Conservation (phyloP, 1,139 yeast genomes). For the Candida sp. region DNA sequence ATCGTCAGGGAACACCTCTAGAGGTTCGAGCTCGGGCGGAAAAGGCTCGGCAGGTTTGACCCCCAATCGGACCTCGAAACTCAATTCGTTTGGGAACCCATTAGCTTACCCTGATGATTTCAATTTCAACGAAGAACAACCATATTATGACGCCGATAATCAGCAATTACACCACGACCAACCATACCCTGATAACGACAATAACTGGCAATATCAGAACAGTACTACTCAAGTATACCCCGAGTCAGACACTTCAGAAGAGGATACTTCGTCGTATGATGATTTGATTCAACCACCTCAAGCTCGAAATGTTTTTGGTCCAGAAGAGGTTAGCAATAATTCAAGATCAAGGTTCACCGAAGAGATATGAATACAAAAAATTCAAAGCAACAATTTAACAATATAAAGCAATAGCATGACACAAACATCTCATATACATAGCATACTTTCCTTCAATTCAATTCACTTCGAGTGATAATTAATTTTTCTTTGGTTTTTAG, state of each 20-base stretch:
- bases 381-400: no score
- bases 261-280: slow-evolving; percentile 9
- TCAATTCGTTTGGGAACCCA: slow-evolving; percentile 14
- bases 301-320: slow-evolving; percentile 11
- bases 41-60: slow-evolving; percentile 7
- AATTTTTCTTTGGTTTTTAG: background rate
- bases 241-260: slow-evolving; percentile 9
- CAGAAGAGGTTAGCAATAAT: slow-evolving; percentile 17
- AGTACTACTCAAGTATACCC: no score
- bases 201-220: background rate
- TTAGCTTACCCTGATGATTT: slow-evolving; percentile 12
- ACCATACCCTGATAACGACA: slow-evolving; percentile 10
- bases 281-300: slow-evolving; percentile 9
- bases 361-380: slow-evolving; percentile 10
- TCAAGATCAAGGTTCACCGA: slow-evolving; percentile 23
- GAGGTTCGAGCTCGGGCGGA: slow-evolving; percentile 11
- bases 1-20: slow-evolving; percentile 16
- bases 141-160: slow-evolving; percentile 10
- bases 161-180: slow-evolving; percentile 1
- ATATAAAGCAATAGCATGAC: background rate
- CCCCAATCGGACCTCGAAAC: slow-evolving; percentile 5
- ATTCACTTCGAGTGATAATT: background rate
- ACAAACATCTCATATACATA: background rate
- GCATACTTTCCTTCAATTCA: background rate
- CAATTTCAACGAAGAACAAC: slow-evolving; percentile 8